Percentiles rank a stretch among this genome's conserved stretches.
These are phyloP conservation scores for Trichoderma sp. DNA, from an alignment of 2,329 filamentous ascomycete genomes.

Conservation along the genomic window DNA sequence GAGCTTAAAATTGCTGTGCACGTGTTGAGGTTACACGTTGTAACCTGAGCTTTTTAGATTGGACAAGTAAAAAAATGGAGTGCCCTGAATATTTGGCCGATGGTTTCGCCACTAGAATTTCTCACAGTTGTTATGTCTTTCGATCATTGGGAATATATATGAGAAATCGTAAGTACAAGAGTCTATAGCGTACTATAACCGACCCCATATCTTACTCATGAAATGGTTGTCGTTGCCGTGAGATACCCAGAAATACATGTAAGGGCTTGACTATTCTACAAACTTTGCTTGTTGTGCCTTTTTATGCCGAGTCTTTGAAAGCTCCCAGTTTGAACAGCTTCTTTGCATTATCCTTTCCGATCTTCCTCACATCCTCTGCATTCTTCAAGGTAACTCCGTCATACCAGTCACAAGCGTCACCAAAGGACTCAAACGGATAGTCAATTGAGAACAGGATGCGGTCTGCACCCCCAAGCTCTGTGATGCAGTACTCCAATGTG, in stretches of 20 bases:
- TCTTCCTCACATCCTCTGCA: slow-evolving; percentile 37
- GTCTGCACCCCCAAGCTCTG: slow-evolving; percentile 47
- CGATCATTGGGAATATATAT: neutral
- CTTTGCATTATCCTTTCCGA: slow-evolving; percentile 44
- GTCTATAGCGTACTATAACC: neutral
- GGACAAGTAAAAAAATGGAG: too few species aligned
- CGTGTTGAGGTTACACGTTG: neutral
- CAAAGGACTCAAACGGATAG: slow-evolving; percentile 50
- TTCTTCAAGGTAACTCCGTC: slow-evolving; percentile 38
- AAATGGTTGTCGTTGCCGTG: neutral
- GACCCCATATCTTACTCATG: neutral
- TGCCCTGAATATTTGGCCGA: neutral
- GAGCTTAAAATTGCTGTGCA: neutral
- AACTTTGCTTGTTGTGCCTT: neutral
- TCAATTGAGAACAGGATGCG: slow-evolving; percentile 53
- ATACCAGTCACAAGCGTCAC: slow-evolving; percentile 42
- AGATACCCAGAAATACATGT: neutral
- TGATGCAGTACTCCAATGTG: slow-evolving; percentile 48
- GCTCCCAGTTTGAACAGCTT: slow-evolving; percentile 38
- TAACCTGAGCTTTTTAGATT: neutral
- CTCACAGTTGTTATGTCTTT: neutral
- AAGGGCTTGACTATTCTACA: neutral
- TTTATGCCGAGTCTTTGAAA: slow-evolving; percentile 32
- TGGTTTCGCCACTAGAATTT: neutral
- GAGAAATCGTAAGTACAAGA: neutral